Percentiles rank a stretch among this genome's conserved stretches.
phyloP scores from a whole-genome alignment of 495 filamentous ascomycete genomes.

The Tuber aestivum region DNA sequence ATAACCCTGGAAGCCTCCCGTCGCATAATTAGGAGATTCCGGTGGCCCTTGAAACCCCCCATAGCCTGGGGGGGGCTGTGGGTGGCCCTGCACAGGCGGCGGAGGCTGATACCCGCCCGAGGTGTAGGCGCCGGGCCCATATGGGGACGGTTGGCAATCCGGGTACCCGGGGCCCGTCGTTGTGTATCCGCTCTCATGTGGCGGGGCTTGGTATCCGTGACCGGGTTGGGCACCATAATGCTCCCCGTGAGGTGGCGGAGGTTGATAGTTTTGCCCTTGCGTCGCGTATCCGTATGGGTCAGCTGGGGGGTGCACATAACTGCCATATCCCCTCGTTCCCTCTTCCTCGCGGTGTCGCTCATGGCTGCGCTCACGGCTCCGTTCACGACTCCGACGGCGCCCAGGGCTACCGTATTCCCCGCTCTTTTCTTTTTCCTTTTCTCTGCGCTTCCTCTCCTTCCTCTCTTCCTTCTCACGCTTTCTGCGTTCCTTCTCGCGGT shows the following conservation, averaged over 20 bases:
- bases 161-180: background rate
- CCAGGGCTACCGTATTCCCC: slow-evolving; percentile 7
- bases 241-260: slow-evolving; percentile 20
- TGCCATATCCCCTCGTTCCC: slow-evolving; percentile 17
- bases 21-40: background rate
- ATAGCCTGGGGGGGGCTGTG: slow-evolving; percentile 14
- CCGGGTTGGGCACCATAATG: slow-evolving; percentile 11
- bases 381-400: slow-evolving; percentile 3
- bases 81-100: slow-evolving; percentile 1
- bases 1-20: slow-evolving; percentile 4
- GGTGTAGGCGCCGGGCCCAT: slow-evolving; percentile 7
- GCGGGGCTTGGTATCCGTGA: slow-evolving; percentile 19
- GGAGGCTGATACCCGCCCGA: slow-evolving; percentile 7
- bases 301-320: slow-evolving; percentile 6
- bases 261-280: slow-evolving; percentile 27
- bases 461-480: slow-evolving; percentile 21
- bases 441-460: slow-evolving; percentile 22
- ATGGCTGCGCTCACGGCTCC: slow-evolving; percentile 7
- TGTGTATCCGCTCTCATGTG: background rate
- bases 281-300: slow-evolving; percentile 6
- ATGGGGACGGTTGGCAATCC: background rate
- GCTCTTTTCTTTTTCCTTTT: slow-evolving; percentile 10
- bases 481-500: slow-evolving; percentile 24
- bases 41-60: slow-evolving; percentile 5
- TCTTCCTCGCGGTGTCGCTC: background rate